A percentile compares a stretch with the other conserved stretches of the same genome.
Evolutionary conservation across 164 flowering plant genomes (phyloP).

Genomic region (Nymphaea thermarum): DNA sequence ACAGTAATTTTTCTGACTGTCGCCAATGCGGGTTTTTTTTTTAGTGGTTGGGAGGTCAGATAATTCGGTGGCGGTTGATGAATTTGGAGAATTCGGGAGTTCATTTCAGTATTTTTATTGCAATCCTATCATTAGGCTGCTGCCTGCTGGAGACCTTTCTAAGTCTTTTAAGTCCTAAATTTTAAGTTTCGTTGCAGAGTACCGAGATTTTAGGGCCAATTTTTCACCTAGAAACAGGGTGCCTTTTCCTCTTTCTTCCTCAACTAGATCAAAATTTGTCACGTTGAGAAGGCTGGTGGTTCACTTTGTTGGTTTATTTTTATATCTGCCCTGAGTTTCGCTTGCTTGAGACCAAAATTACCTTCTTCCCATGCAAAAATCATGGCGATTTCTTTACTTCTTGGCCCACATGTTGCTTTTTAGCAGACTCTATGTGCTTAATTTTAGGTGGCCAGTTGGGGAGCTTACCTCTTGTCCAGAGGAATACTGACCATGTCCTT

Average conservation of each 20-base stretch:
- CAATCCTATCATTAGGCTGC: no score
- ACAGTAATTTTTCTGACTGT: not conserved
- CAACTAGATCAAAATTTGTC: not conserved
- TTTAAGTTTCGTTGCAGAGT: not conserved
- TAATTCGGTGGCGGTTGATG: no score
- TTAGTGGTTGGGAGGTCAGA: not conserved
- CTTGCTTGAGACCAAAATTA: no score
- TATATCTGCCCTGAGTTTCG: no score
- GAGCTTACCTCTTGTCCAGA: slow-evolving; percentile 67
- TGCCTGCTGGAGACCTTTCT: no score
- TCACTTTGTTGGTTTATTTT: no score
- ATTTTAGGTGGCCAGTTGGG: slow-evolving; percentile 89
- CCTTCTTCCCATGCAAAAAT: not conserved
- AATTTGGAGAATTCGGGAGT: no score
- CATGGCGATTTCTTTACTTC: not conserved
- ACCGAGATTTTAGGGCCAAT: not conserved
- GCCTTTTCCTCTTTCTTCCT: not conserved
- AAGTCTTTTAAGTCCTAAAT: no score
- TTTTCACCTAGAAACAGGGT: not conserved
- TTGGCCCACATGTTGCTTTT: not conserved
- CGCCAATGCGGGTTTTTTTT: not conserved
- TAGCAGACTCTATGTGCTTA: not conserved
- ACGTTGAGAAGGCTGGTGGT: no score
- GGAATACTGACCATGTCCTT: slow-evolving; percentile 64
- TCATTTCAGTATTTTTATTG: no score